Conservation (phyloP, 805 yeast genomes). For the Starmerella scarabaei region DNA sequence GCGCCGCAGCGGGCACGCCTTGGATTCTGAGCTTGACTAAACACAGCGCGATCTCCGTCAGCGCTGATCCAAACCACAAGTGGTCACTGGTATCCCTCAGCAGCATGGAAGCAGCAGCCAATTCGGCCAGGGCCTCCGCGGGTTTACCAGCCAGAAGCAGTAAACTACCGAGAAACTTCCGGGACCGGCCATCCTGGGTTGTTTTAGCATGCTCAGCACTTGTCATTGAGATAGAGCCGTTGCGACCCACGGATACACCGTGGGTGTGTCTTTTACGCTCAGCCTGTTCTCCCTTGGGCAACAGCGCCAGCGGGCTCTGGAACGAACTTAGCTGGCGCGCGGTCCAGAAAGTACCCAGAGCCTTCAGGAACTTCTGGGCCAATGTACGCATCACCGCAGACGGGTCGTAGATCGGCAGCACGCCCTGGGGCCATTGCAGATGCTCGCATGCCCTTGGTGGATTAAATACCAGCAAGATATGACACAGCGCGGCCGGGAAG, state of each 20-base stretch:
- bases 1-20: slow-evolving; percentile 33
- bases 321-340: slow-evolving; percentile 69
- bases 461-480: slow-evolving; percentile 42
- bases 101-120: slow-evolving; percentile 56
- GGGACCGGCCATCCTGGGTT: slow-evolving; percentile 56
- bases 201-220: slow-evolving; percentile 30
- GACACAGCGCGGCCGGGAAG: slow-evolving; percentile 44
- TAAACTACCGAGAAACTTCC: slow-evolving; percentile 64
- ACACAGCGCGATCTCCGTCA: slow-evolving; percentile 70
- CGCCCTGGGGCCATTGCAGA: slow-evolving; percentile 17
- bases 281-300: slow-evolving; percentile 4
- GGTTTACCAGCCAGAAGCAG: slow-evolving; percentile 70
- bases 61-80: slow-evolving; percentile 76
- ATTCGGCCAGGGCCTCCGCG: slow-evolving; percentile 53
- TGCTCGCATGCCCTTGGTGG: slow-evolving; percentile 14
- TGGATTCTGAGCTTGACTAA: slow-evolving; percentile 46
- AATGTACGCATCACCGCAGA: slow-evolving; percentile 19
- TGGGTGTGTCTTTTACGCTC: neutral
- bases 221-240: slow-evolving; percentile 27
- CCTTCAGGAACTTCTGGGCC: slow-evolving; percentile 46
- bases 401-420: slow-evolving; percentile 22
- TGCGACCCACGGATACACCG: slow-evolving; percentile 16
- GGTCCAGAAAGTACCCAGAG: slow-evolving; percentile 50
- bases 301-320: slow-evolving; percentile 52
- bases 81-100: slow-evolving; percentile 56